These are phyloP conservation scores for Ilex paraguariensis DNA, from an alignment of 305 asterid species.

Conservation along the genomic window DNA sequence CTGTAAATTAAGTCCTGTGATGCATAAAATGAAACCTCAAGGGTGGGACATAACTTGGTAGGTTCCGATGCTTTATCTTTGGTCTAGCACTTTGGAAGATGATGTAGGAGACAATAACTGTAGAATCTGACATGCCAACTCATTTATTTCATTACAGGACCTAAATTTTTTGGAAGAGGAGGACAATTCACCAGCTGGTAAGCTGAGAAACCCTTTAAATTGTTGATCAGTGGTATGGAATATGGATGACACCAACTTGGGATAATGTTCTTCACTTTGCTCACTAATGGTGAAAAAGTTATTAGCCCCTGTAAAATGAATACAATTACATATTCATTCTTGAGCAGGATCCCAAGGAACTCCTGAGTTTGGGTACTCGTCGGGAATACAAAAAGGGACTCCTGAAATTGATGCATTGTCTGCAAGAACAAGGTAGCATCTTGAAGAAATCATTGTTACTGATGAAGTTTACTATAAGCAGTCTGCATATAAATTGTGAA, in stretches of 20 bases:
- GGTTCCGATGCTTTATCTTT: too few relatives aligned
- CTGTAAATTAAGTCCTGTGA: too few relatives aligned
- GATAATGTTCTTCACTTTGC: too few relatives aligned
- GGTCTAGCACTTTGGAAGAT: too few relatives aligned
- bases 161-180: conserved; percentile 62
- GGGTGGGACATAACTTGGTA: too few relatives aligned
- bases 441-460: background rate
- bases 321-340: too few relatives aligned
- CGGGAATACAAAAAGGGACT: conserved; percentile 28
- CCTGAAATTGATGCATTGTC: conserved; percentile 41
- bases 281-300: conserved; percentile 3
- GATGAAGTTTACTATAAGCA: background rate
- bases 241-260: too few relatives aligned
- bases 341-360: conserved; percentile 51
- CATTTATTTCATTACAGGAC: conserved; percentile 39
- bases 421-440: conserved; percentile 68
- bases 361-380: conserved; percentile 27
- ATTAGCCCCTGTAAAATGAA: background rate
- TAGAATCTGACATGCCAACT: conserved; percentile 14
- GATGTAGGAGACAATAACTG: too few relatives aligned
- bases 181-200: conserved; percentile 62
- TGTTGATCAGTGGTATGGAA: background rate
- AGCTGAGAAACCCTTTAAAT: conserved; percentile 8
- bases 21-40: too few relatives aligned
- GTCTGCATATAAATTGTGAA: background rate